Base-by-base conservation (phyloP, 768 basidiomycete genomes). In the Exidia glandulosa region DNA sequence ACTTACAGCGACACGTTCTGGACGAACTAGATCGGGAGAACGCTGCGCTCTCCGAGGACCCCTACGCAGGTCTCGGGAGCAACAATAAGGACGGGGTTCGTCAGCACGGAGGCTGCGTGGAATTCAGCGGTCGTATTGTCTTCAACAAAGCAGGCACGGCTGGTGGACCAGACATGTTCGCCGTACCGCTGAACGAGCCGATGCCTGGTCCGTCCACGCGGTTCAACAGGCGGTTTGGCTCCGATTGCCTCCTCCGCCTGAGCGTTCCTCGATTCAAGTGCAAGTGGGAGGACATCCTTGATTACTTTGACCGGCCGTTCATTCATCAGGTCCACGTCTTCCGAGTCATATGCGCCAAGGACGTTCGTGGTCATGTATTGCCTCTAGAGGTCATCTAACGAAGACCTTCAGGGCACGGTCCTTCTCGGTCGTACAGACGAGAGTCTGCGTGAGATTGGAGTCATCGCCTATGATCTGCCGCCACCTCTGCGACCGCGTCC, bases 301-400 rank as follows among this genome's bases (percentile, higher is more conserved):
- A 54, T 0, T 77, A 80, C 48, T 66, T 89, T 12, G 62, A 48
- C 2, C 69, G 72, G 14, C 79, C 79, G 61, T 86, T 87, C 60
- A 65, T 90, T 2, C 66, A 90, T 0, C 83, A 82, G 64, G 88
- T 88, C 0, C 75, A 87, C 0, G 73, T 84, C 0, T 90, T 81
- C 59, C 71, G 84, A 0, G 77, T 86, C 0, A 82, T 86, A 63
- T 78, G 78, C 50, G 75, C 83, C 0, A 90, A 88, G 68, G 88
- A 89, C 10, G 74, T 75, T 1, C 76, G 75, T 1, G 65, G 81
- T 0, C 88, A 87, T 60, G 61, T 88, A 62, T 69, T 88, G 6
- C 87, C 90, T 65, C 79, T 75, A 0, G 67, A 77, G 19, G 1
- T 19, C 2, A 36, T 36, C 41, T 45, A 45, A 45, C 41, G 16